Base-by-base conservation (phyloP, 2,329 filamentous ascomycete species). In the Periconia sp. region DNA sequence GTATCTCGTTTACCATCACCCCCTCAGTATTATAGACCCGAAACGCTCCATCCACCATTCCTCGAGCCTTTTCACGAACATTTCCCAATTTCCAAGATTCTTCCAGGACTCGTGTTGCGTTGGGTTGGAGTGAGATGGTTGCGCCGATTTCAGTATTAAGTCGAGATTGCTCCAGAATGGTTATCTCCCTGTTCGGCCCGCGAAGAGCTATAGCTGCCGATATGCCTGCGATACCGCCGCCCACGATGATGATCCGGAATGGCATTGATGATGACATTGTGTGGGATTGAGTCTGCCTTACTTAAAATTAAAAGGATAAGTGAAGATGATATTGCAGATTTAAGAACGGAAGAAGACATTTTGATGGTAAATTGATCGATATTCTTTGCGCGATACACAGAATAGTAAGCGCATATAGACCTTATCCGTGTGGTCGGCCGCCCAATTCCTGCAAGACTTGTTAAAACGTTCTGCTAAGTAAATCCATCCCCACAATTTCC, bases 101-200 rank as follows among this genome's bases (percentile, higher is more conserved):
- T 7, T 64, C 54, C 8, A 75, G 57, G 2, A 75, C 74, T 37
- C 70, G 68, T 18, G 69, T 70, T 0, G 76, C 76, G 57, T 78
- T 77, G 0, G 75, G 76, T 45, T 78, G 75, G 0, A 78, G 63
- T 0, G 75, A 77, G 17, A 77, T 75, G 8, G 74, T 67, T 1
- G 75, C 75, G 2, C 76, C 76, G 7, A 75, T 73, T 52, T 78
- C 76, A 40, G 58, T 61, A 33, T 61, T 64, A 3, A 69, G 52
- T 13, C 59, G 54, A 43, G 69, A 72, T 49, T 69, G 65, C 47
- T 74, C 69, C 30, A 73, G 64, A 15, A 73, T 62, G 6, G 60
- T 68, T 11, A 74, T 71, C 17, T 75, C 67, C 6, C 66, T 66
- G 15, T 60, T 62, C 0, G 64, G 57, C 2, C 58, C 65, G 47